Evolutionary conservation across 495 filamentous ascomycete species (phyloP).

Genomic region (Aspergillus conjunctus): DNA sequence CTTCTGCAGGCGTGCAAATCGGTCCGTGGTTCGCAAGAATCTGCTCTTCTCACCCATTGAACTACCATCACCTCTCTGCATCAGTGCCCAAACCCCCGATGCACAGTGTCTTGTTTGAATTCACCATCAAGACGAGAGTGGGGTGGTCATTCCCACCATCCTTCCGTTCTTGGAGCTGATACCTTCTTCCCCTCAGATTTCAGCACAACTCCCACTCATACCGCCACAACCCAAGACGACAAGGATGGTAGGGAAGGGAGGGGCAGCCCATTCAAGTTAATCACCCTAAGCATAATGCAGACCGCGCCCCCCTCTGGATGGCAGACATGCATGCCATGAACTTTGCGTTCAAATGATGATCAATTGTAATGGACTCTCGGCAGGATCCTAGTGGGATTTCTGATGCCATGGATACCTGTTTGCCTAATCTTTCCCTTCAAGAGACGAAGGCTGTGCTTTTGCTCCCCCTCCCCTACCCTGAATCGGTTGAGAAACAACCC

Average conservation of each 20-base stretch:
- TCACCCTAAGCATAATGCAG: conserved; percentile 1
- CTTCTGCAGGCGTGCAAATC: conserved; percentile 27
- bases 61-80: conserved; percentile 24
- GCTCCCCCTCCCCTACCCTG: neutral
- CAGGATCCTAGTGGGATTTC: neutral
- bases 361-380: conserved; percentile 18
- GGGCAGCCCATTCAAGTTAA: neutral
- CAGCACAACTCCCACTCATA: neutral
- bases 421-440: neutral
- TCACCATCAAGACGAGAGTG: neutral
- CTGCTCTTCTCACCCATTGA: conserved; percentile 18
- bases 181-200: neutral
- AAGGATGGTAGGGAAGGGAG: neutral
- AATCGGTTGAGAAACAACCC: too few species aligned
- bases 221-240: conserved; percentile 3
- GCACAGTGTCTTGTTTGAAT: conserved; percentile 14
- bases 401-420: neutral
- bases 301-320: conserved; percentile 8
- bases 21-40: conserved; percentile 15
- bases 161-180: neutral
- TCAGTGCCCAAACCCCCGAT: conserved; percentile 29
- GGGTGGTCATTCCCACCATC: neutral
- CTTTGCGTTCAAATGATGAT: conserved; percentile 15
- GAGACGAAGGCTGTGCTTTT: neutral
- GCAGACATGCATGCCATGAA: conserved; percentile 26